Evolutionary conservation across 345 rosid genomes (phyloP).

Genomic region (Salix viminalis): DNA sequence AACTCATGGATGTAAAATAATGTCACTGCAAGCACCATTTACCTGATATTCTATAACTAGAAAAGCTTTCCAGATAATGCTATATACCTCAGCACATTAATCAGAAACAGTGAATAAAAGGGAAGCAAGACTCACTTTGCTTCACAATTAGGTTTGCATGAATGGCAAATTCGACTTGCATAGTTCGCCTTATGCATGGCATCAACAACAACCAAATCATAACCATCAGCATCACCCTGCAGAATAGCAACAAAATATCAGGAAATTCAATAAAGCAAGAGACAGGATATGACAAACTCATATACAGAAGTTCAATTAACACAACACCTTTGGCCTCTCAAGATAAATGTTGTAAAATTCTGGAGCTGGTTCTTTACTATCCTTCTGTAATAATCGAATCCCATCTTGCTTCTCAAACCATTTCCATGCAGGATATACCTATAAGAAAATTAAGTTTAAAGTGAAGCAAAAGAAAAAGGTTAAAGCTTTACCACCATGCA

Average conservation of each 20-base stretch:
- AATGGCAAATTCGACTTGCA: slow-evolving; percentile 99
- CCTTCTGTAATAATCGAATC: slow-evolving; percentile 87
- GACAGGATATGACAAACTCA: slow-evolving; percentile 1
- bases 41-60: background rate
- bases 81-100: background rate
- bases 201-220: slow-evolving; percentile 98
- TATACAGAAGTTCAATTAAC: slow-evolving; percentile 11
- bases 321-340: slow-evolving; percentile 94
- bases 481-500: slow-evolving; percentile 7
- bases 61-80: background rate
- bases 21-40: background rate
- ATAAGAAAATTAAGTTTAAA: slow-evolving; percentile 8
- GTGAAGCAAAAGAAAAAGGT: background rate
- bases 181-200: slow-evolving; percentile 99
- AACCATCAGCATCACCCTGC: slow-evolving; percentile 99
- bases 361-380: slow-evolving; percentile 95
- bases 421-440: slow-evolving; percentile 99
- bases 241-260: slow-evolving; percentile 23
- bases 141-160: slow-evolving; percentile 99
- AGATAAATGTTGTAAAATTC: slow-evolving; percentile 98
- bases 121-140: slow-evolving; percentile 69
- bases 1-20: background rate
- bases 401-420: slow-evolving; percentile 99
- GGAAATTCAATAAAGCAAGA: slow-evolving; percentile 15
- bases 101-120: background rate